phyloP scores from a whole-genome alignment of 352 stramenopile genomes.

The Pythium aquatile region DNA sequence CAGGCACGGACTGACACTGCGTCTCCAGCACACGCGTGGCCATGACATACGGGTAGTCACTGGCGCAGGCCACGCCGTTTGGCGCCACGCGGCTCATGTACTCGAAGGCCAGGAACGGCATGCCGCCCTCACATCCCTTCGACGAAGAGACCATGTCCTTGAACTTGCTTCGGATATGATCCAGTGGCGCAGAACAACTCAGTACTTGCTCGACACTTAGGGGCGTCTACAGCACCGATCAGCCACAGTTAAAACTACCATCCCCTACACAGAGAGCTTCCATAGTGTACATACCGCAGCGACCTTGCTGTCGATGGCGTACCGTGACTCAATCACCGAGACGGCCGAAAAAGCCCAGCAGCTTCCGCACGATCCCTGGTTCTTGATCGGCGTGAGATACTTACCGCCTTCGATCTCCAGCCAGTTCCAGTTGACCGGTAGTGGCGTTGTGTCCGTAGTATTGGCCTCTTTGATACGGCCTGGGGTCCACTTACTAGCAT shows the following conservation, averaged over 20 bases:
- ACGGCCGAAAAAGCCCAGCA: slow-evolving; percentile 93
- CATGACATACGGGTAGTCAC: slow-evolving; percentile 78
- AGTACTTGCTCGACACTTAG: slow-evolving; percentile 86
- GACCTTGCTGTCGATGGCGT: slow-evolving; percentile 76
- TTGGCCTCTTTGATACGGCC: slow-evolving; percentile 19
- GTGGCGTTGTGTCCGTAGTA: slow-evolving; percentile 29
- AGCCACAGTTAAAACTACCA: background rate
- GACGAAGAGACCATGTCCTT: slow-evolving; percentile 74
- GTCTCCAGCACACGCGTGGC: slow-evolving; percentile 51
- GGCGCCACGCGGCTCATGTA: slow-evolving; percentile 65
- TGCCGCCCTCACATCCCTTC: slow-evolving; percentile 82
- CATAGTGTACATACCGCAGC: slow-evolving; percentile 33
- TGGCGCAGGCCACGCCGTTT: slow-evolving; percentile 73
- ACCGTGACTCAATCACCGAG: slow-evolving; percentile 68
- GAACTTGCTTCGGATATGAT: slow-evolving; percentile 78
- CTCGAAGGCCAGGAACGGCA: slow-evolving; percentile 89
- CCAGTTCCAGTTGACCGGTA: slow-evolving; percentile 60
- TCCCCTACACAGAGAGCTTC: background rate
- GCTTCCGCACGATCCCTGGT: slow-evolving; percentile 91
- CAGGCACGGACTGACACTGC: slow-evolving; percentile 32
- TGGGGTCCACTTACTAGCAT: slow-evolving; percentile 18
- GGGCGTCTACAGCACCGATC: slow-evolving; percentile 31
- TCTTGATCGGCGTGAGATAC: slow-evolving; percentile 90
- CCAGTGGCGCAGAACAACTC: slow-evolving; percentile 65
- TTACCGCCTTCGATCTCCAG: slow-evolving; percentile 64